Evolutionary conservation across 2,329 filamentous ascomycete genomes (phyloP).

Genomic region (Talaromyces sp.): DNA sequence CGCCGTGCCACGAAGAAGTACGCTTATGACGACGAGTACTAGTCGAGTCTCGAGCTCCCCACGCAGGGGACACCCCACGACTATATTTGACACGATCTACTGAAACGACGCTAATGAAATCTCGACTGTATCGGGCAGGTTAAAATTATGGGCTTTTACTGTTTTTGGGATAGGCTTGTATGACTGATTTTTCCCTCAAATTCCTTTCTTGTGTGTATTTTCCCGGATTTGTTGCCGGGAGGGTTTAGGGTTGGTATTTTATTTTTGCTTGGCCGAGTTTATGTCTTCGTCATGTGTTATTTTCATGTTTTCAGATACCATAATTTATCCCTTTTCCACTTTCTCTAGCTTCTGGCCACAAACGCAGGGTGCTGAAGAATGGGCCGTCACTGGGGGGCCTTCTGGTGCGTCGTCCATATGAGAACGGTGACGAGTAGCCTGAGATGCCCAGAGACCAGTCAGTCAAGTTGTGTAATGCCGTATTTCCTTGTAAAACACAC

Average conservation of each 20-base stretch:
- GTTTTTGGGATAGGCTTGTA: slow-evolving; percentile 14
- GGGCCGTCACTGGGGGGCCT: neutral
- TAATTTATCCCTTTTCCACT: neutral
- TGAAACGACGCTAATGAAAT: slow-evolving; percentile 18
- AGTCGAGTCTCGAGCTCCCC: slow-evolving; percentile 4
- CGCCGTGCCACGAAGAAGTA: slow-evolving; percentile 39
- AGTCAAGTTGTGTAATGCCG: neutral
- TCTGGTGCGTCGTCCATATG: neutral
- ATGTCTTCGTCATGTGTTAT: slow-evolving; percentile 5
- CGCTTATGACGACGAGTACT: slow-evolving; percentile 30
- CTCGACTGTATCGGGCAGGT: slow-evolving; percentile 6
- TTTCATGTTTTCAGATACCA: neutral
- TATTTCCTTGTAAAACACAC: neutral
- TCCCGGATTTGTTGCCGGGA: neutral
- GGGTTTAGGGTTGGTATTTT: slow-evolving; percentile 2
- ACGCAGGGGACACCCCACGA: neutral
- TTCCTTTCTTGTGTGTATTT: slow-evolving; percentile 5
- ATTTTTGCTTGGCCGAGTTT: slow-evolving; percentile 2
- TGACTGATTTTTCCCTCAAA: slow-evolving; percentile 8
- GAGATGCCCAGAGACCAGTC: neutral
- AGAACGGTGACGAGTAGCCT: neutral
- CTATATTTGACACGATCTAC: slow-evolving; percentile 3
- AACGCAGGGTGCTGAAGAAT: neutral
- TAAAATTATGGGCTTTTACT: slow-evolving; percentile 13
- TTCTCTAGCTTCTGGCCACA: neutral